These are phyloP conservation scores for Candida wancherniae DNA, from an alignment of 805 yeast species.

Conservation along the genomic window DNA sequence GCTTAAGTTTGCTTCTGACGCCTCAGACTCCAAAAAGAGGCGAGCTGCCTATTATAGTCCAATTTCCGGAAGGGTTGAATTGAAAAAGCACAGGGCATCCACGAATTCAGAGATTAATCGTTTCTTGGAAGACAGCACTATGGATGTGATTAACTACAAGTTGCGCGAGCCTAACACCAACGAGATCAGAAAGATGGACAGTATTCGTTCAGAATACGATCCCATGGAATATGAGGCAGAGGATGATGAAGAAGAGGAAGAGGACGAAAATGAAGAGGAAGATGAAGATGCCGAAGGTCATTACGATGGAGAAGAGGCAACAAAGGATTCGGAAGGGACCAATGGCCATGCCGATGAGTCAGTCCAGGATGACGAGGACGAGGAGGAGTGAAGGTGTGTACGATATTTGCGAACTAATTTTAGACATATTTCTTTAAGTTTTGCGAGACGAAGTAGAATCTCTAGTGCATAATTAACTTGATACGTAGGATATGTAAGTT, in stretches of 20 bases:
- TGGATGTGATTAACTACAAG: slow-evolving; percentile 56
- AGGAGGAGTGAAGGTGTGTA: no score
- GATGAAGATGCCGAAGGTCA: slow-evolving; percentile 22
- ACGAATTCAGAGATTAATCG: slow-evolving; percentile 49
- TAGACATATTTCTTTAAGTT: no score
- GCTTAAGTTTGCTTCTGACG: slow-evolving; percentile 48
- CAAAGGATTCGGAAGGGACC: slow-evolving; percentile 20
- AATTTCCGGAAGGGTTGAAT: slow-evolving; percentile 66
- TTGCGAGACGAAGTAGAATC: no score
- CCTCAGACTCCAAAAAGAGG: slow-evolving; percentile 31
- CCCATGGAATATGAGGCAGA: slow-evolving; percentile 73
- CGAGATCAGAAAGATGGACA: slow-evolving; percentile 67
- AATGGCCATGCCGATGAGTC: no score
- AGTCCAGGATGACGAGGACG: no score
- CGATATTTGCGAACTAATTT: no score
- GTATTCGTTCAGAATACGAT: slow-evolving; percentile 62
- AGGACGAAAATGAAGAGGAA: slow-evolving; percentile 19
- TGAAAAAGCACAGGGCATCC: slow-evolving; percentile 80
- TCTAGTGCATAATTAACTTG: no score
- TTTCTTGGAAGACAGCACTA: slow-evolving; percentile 50
- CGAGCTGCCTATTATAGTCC: slow-evolving; percentile 73
- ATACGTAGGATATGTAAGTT: not conserved
- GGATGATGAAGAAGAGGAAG: slow-evolving; percentile 46
- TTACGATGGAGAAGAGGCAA: slow-evolving; percentile 12
- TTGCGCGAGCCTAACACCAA: slow-evolving; percentile 69